Evolutionary conservation across 2,329 filamentous ascomycete species (phyloP), one percentile per base, ranked within the genome.

Genomic region (Helminthosporium solani): DNA sequence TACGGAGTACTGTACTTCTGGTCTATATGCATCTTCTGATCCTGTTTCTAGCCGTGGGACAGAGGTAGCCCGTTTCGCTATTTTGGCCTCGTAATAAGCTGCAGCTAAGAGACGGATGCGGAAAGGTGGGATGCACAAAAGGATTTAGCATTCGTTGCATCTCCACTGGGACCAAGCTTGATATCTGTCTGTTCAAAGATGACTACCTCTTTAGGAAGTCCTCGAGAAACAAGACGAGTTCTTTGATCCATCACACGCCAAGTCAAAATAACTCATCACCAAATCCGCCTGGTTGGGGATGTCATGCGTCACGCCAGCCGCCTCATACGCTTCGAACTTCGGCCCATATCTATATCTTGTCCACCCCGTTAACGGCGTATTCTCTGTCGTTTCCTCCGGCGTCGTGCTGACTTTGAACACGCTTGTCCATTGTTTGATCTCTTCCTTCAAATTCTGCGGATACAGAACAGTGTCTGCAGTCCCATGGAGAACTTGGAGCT

Each of bases 371-470:
- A 66, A 44, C 5, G 65, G 65, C 18, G 60, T 64, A 45, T 68
- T 44, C 18, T 46, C 40, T 4, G 54, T 58, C 9, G 54, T 59
- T 14, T 56, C 47, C 2, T 46, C 57, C 31, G 61, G 58, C 25
- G 46, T 60, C 5, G 52, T 45, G 36, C 54, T 63, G 4, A 64
- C 42, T 1, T 55, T 59, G 42, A 67, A 60, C 2, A 68, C 63
- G 30, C 47, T 58, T 1, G 62, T 67, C 65, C 64, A 68, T 44
- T 68, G 56, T 46, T 67, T 68, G 42, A 67, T 60, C 38, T 66
- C 56, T 42, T 68, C 65, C n/a, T 61, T 44, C 7, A 67, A 45
- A 28, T 68, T 68, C 47, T 65, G 64, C 14, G 61, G 61, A 40
- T 66, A 60, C 1, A 68, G 42, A 1, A 60, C 47, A 1, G 46